phyloP scores from a whole-genome alignment of 257 asterid species.

The Haberlea rhodopensis region DNA sequence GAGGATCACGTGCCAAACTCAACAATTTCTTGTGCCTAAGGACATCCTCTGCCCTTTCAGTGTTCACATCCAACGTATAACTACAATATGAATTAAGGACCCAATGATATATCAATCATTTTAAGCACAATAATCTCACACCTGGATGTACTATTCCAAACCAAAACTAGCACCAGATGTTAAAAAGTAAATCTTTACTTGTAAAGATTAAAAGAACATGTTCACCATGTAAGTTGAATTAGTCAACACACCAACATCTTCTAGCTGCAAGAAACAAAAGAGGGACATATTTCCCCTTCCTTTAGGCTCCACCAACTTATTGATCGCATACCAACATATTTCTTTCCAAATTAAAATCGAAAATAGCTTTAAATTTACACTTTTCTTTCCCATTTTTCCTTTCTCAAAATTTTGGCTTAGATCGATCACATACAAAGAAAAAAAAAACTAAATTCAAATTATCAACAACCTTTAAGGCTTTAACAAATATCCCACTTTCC shows the following conservation, averaged over 20 bases:
- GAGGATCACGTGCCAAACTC: constrained; percentile 67
- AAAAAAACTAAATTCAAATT: neutral
- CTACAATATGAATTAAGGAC: constrained; percentile 35
- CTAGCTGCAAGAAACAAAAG: constrained; percentile 21
- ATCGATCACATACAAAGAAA: neutral
- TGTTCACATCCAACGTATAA: constrained; percentile 81
- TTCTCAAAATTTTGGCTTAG: constrained; percentile 1
- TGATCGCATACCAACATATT: constrained; percentile 23
- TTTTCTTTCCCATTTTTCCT: neutral
- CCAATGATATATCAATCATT: too few species aligned
- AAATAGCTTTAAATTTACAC: constrained; percentile 14
- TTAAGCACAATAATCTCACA: constrained; percentile 10
- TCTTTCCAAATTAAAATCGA: constrained; percentile 12
- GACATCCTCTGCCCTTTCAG: constrained; percentile 84
- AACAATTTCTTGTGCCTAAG: constrained; percentile 79
- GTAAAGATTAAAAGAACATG: constrained; percentile 10
- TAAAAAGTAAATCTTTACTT: neutral
- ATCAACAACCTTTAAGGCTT: constrained; percentile 2
- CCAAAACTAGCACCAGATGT: neutral
- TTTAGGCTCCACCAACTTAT: constrained; percentile 12
- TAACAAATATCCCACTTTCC: constrained; percentile 15
- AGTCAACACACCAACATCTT: constrained; percentile 23
- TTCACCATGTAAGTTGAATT: neutral
- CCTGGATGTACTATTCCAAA: neutral
- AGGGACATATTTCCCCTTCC: constrained; percentile 6